Percentiles rank a stretch among this genome's conserved stretches.
Evolutionary conservation across 805 yeast genomes (phyloP).

Genomic region (Middelhovenomyces tepae): DNA sequence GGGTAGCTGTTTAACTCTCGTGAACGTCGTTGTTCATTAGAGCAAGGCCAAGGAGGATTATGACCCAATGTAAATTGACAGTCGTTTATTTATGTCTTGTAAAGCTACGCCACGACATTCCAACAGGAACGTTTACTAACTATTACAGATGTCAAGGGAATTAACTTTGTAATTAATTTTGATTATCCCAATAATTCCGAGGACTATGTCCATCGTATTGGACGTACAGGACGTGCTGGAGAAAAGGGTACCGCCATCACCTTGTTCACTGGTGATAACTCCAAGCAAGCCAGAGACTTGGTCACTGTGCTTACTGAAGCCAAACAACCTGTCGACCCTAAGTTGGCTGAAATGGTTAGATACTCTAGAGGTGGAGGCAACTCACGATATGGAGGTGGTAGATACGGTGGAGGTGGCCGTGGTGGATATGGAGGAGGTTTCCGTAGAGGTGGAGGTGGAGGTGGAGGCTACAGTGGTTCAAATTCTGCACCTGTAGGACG

Average conservation of each 20-base stretch:
- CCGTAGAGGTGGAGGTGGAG: conserved; percentile 29
- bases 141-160: conserved; percentile 92
- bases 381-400: conserved; percentile 41
- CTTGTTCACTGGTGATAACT: conserved; percentile 80
- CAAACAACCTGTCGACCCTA: conserved; percentile 79
- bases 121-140: no score
- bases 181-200: conserved; percentile 98
- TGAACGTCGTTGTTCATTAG: no score
- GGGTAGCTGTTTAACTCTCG: no score
- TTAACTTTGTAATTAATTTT: conserved; percentile 83
- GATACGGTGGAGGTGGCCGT: conserved; percentile 38
- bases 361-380: conserved; percentile 64
- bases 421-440: conserved; percentile 29
- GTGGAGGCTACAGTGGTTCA: conserved; percentile 21
- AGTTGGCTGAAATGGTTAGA: conserved; percentile 65
- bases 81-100: no score
- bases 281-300: conserved; percentile 82
- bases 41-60: no score
- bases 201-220: conserved; percentile 97
- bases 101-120: no score
- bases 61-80: no score
- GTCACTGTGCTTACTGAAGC: conserved; percentile 91
- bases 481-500: conserved; percentile 32
- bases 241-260: conserved; percentile 92
- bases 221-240: conserved; percentile 99